These are phyloP conservation scores for Trichosporon ovoides DNA, from an alignment of 1,284 basidiomycete species.

Conservation along the genomic window DNA sequence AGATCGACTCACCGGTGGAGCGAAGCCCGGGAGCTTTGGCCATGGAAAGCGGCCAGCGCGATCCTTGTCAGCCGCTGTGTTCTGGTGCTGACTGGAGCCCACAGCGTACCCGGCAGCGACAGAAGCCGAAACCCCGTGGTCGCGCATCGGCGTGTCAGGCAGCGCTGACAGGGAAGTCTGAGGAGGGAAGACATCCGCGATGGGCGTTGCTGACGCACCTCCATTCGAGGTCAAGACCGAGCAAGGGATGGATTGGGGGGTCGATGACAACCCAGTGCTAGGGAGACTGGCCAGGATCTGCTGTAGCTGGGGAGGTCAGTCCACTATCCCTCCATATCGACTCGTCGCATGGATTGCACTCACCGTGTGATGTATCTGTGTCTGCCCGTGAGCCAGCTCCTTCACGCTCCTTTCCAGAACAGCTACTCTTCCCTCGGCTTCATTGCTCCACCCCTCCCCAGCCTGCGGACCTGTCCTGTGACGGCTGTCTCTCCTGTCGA, in stretches of 20 bases:
- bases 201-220: constrained; percentile 23
- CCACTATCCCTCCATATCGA: neutral
- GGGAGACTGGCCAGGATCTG: constrained; percentile 42
- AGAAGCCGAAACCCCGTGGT: neutral
- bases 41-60: constrained; percentile 51
- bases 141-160: constrained; percentile 8
- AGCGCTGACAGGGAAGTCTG: constrained; percentile 30
- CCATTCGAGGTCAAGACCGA: constrained; percentile 20
- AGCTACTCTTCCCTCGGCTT: constrained; percentile 52
- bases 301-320: constrained; percentile 29
- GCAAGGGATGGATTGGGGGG: constrained; percentile 19
- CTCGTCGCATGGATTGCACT: constrained; percentile 1
- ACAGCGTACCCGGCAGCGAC: neutral
- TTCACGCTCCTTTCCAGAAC: constrained; percentile 41
- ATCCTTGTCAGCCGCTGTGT: constrained; percentile 21
- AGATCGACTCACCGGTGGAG: constrained; percentile 61
- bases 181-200: constrained; percentile 32
- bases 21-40: constrained; percentile 80
- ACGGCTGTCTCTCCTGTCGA: constrained; percentile 28
- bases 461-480: constrained; percentile 56
- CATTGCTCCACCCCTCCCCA: constrained; percentile 39
- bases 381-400: constrained; percentile 40
- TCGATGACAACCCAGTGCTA: constrained; percentile 15
- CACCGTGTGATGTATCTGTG: constrained; percentile 43
- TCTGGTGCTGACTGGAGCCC: constrained; percentile 19